A percentile compares a stretch with the other conserved stretches of the same genome.
These are phyloP conservation scores for Sisymbrium altissimum DNA, from an alignment of 345 rosid species.

Conservation along the genomic window DNA sequence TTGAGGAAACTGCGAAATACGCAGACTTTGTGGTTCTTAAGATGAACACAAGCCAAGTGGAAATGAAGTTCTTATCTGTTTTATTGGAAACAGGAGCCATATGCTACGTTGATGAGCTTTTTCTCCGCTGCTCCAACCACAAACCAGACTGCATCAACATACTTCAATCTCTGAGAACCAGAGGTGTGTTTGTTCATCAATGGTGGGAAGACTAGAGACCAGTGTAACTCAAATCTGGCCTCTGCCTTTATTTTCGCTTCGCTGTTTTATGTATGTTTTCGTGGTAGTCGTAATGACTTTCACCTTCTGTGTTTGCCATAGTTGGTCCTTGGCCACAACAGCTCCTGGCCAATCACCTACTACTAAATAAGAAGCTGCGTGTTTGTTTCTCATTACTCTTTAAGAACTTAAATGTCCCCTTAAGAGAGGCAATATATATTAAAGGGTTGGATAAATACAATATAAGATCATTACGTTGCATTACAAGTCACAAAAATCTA, in stretches of 20 bases:
- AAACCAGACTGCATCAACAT: constrained; percentile 45
- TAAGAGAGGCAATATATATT: constrained; percentile 27
- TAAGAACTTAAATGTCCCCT: constrained; percentile 53
- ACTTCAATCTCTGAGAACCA: constrained; percentile 53
- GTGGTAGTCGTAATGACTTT: constrained; percentile 13
- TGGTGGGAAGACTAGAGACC: constrained; percentile 51
- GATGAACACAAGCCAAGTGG: constrained; percentile 55
- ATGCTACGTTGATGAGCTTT: constrained; percentile 61
- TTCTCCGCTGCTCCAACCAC: constrained; percentile 50
- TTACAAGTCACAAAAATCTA: background rate
- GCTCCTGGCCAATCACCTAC: constrained; percentile 40
- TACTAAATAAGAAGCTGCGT: constrained; percentile 48
- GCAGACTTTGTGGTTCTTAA: constrained; percentile 72
- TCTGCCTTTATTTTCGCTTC: background rate
- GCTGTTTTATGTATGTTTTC: background rate
- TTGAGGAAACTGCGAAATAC: constrained; percentile 53
- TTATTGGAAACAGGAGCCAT: constrained; percentile 56
- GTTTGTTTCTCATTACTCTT: constrained; percentile 12
- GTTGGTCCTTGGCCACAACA: constrained; percentile 28
- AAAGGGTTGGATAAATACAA: constrained; percentile 53
- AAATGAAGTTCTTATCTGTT: constrained; percentile 45
- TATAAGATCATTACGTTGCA: constrained; percentile 28
- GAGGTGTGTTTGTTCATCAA: constrained; percentile 66
- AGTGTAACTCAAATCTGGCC: constrained; percentile 23
- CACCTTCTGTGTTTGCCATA: background rate